Evolutionary conservation across 345 rosid species (phyloP), one percentile per base, ranked within the genome.

Genomic region (Pistacia integerrima): DNA sequence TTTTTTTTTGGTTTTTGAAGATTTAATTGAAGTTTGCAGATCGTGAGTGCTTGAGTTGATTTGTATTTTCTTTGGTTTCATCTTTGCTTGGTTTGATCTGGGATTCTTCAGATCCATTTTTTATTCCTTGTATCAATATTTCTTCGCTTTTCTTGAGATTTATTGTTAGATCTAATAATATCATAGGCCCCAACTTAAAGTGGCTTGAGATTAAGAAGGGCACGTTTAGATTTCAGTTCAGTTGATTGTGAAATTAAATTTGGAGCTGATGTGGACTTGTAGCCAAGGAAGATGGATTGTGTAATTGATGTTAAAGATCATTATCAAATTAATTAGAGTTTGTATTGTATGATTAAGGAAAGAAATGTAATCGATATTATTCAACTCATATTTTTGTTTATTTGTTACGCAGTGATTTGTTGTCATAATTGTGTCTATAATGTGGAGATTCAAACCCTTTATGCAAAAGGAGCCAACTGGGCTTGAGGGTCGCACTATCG

Each of bases 391-490:
- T n/a, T 30, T 60, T 28, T 60, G 14, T 64, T 36, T 65, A 4
- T 17, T 54, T 69, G 61, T 20, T 77, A n/a, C 76, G 85, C 87
- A 85, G 90, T 62, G 65, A 64, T 79, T 76, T 77, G 48, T 65
- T 28, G n/a, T 67, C 60, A 70, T 38, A 30, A 48, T 77, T 59
- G 67, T 69, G 67, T 64, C 73, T 73, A 83, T 69, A 58, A 94
- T 97, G 99, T 97, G 99, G 99, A 94, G 92, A 87, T 91, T 97
- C 82, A 97, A 97, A 78, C 87, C 91, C 1, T 92, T 97, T 79
- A 70, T 81, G 78, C 97, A 89, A 67, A 97, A 94, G 77, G 99
- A 97, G 74, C 89, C 90, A 30, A 78, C 85, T 5, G 96, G 98
- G 65, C 97, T 97, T 0, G 99, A 94, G 83, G 99, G 99, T n/a